Evolutionary conservation across 371 early-diverging fungal genomes (phyloP), one percentile per base, ranked within the genome.

Genomic region (Nosema muscidifuracis): DNA sequence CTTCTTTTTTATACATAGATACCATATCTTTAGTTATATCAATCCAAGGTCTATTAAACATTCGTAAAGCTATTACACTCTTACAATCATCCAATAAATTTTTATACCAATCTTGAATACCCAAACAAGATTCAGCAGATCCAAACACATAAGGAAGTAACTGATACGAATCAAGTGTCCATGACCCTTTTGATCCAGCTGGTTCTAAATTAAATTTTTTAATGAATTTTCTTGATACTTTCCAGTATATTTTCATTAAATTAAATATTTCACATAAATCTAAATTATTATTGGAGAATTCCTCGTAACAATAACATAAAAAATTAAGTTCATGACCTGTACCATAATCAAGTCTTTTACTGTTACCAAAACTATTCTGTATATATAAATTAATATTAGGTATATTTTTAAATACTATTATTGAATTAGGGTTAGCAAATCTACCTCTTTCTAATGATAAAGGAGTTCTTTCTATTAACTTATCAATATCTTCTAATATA

Each of bases 291-390:
- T n/a, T 1, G 0, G 20, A 31, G 28, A 28, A 47, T 18, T 40
- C 65, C 47, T 20, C 84, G 81, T 88, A 89, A 77, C 97, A 83
- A 85, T 90, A 96, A 24, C 89, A 88, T 34, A 94, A 82, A 73
- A 95, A 97, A 69, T 91, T 91, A 9, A 93, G 88, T 85, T 99
- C 99, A 76, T 99, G 98, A 0, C 99, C 99, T 20, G 93, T 93
- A 28, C 99, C 99, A 83, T 97, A 99, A 84, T 99, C 99, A 31
- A 97, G 89, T 67, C 99, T 87, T 42, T 86, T 87, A n/a, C 86
- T 83, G 80, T 95, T 91, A 22, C 99, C 99, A 87, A 95, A 97
- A 65, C 89, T 87, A 73, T 89, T 87, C 24, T 84, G 75, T 26
- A 94, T 85, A 80, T 97, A 97, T 51, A 85, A 80, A 24, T 57